Evolutionary conservation across 768 basidiomycete species (phyloP).

Genomic region (Phanerochaete sordida): DNA sequence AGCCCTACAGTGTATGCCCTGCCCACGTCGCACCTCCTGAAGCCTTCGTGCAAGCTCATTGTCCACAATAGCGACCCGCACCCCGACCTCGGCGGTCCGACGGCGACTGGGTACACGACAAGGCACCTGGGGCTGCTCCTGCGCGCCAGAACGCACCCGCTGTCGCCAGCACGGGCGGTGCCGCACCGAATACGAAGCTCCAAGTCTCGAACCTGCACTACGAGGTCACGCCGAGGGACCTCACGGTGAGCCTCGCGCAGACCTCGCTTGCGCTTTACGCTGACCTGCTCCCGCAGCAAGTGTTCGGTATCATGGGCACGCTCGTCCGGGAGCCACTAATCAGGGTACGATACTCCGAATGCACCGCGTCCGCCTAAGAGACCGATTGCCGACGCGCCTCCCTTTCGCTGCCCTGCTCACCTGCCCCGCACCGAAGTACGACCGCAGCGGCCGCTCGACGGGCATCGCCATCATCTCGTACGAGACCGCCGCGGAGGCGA

Average conservation of each 20-base stretch:
- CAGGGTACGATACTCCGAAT: conserved; percentile 74
- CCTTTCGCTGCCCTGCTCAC: conserved; percentile 29
- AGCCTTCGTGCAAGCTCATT: conserved; percentile 11
- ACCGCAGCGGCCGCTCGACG: conserved; percentile 89
- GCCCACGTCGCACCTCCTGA: background rate
- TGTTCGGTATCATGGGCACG: conserved; percentile 91
- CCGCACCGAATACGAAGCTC: conserved; percentile 51
- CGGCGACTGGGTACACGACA: conserved; percentile 77
- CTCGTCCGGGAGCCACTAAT: conserved; percentile 90
- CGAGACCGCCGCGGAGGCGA: conserved; percentile 76
- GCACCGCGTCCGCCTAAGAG: conserved; percentile 54
- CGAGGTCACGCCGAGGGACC: conserved; percentile 84
- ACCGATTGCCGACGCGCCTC: conserved; percentile 40
- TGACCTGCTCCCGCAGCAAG: conserved; percentile 47
- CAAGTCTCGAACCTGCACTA: conserved; percentile 89
- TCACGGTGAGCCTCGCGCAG: conserved; percentile 65
- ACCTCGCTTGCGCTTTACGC: background rate
- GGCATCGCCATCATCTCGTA: conserved; percentile 80
- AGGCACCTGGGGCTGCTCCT: conserved; percentile 46
- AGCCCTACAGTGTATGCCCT: conserved; percentile 24
- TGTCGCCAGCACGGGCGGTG: conserved; percentile 14
- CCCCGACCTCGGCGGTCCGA: conserved; percentile 45
- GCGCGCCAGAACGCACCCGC: conserved; percentile 21
- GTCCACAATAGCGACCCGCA: conserved; percentile 48
- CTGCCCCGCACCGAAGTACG: conserved; percentile 62